Evolutionary conservation across 306 rosid genomes (phyloP).

Genomic region (Canavalia ensiformis): DNA sequence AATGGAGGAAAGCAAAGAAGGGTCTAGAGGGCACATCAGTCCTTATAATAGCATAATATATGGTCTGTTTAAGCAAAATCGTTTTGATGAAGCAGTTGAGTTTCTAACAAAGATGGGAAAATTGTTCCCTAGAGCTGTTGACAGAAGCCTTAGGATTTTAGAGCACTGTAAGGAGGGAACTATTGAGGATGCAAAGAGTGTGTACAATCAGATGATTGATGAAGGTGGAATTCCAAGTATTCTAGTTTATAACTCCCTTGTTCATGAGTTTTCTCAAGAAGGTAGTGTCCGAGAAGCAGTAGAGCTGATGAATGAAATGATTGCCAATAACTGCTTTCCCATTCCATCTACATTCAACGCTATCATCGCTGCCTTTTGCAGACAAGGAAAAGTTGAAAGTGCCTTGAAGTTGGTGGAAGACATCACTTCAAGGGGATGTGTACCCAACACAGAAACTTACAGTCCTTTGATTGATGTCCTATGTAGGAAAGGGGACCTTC

Average conservation of each 20-base stretch:
- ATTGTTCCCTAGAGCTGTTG: constrained; percentile 75
- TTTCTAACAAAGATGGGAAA: constrained; percentile 63
- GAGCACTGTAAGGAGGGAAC: constrained; percentile 57
- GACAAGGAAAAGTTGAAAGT: constrained; percentile 60
- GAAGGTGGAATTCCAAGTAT: constrained; percentile 74
- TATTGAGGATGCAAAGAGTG: constrained; percentile 66
- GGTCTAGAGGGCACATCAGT: constrained; percentile 63
- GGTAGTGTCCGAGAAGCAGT: constrained; percentile 65
- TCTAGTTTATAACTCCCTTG: constrained; percentile 65
- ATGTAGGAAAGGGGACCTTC: constrained; percentile 66
- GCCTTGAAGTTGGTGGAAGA: constrained; percentile 71
- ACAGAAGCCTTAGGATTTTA: constrained; percentile 65
- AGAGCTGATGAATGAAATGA: constrained; percentile 77
- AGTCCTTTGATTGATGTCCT: constrained; percentile 56
- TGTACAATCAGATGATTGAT: constrained; percentile 61
- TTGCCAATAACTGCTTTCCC: constrained; percentile 61
- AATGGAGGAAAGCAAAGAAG: constrained; percentile 73
- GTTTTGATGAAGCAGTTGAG: constrained; percentile 59
- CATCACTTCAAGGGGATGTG: constrained; percentile 68
- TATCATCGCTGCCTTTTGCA: constrained; percentile 63
- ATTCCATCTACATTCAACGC: constrained; percentile 67
- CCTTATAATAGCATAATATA: constrained; percentile 79
- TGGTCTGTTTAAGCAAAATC: constrained; percentile 70
- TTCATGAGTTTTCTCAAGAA: constrained; percentile 57
- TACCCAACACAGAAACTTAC: constrained; percentile 57